These are phyloP conservation scores for Eleusine indica DNA, from an alignment of 176 grass and related monocot species.

Conservation along the genomic window DNA sequence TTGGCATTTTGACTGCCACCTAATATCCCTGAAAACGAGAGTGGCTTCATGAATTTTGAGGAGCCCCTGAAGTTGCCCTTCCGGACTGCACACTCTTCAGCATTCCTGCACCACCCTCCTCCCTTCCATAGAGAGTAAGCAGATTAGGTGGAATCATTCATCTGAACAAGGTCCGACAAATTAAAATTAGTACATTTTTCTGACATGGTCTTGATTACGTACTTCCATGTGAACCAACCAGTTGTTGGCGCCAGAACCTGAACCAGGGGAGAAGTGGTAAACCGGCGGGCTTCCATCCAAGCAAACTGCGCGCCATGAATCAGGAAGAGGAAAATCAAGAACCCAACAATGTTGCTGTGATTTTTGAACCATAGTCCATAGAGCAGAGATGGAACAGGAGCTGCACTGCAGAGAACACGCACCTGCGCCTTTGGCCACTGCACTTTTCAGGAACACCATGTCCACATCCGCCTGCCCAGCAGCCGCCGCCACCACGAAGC, in stretches of 20 bases:
- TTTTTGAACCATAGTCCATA: neutral
- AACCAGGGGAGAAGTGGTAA: conserved; percentile 72
- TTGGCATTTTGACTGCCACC: conserved; percentile 50
- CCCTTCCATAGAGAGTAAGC: conserved; percentile 53
- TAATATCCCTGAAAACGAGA: conserved; percentile 74
- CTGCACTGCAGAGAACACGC: neutral
- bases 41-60: conserved; percentile 70
- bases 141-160: neutral
- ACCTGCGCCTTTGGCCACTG: conserved; percentile 68
- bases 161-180: neutral
- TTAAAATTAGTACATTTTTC: neutral
- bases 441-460: conserved; percentile 60
- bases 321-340: neutral
- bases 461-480: conserved; percentile 44
- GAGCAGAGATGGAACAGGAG: neutral
- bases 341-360: neutral
- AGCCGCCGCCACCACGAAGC: conserved; percentile 17
- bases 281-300: conserved; percentile 71
- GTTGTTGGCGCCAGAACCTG: conserved; percentile 65
- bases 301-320: conserved; percentile 48
- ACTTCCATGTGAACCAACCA: conserved; percentile 85
- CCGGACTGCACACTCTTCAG: conserved; percentile 60
- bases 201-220: neutral
- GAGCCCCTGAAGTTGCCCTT: conserved; percentile 77
- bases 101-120: conserved; percentile 83